Base-by-base conservation (phyloP, 345 rosid genomes). In the Brassica cretica region DNA sequence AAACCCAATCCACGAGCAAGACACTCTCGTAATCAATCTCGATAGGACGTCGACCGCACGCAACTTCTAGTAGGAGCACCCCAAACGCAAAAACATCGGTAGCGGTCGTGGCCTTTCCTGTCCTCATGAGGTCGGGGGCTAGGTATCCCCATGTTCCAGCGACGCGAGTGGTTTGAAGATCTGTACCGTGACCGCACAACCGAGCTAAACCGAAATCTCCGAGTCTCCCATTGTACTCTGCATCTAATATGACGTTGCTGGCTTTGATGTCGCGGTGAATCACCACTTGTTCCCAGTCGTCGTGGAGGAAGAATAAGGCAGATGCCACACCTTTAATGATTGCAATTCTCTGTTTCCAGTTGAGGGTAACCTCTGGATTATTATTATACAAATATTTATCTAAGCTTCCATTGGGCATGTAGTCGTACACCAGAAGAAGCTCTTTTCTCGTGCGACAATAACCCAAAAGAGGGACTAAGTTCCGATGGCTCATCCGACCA, bases 51-150 rank as follows among this genome's bases (percentile, higher is more conserved):
- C 91, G 85, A 58, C 98, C 93, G 32, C 98, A 93, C 0, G 64
- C 87, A 6, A 88, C 89, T 79, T 93, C 96, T 1, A 93, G 78
- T 74, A 93, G 16, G 5, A 91, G 78, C n/a, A 94, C 96, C 32
- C 98, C 98, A 24, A 91, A 93, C 6, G 98, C 97, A 30, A 78
- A 93, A 73, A 93, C 91, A 79, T 93, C 97, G 0, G 96, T 90
- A 53, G 59, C 21, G 2, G 59, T 53, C 2, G 59, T 53, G 21
- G 59, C 9, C 21, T 16, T 6, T 6, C 59, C 59, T 15, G 59
- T 92, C 77, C 79, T 82, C 2, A 91, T 80, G 1, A 82, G 78
- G 70, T 94, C 98, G 0, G 98, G 98, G 39, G 96, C 97, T 46
- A 93, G n/a, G 79, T 93, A 93, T 1, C 98, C 97, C 77, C 88